These are phyloP conservation scores for Syzygium oleosum DNA, from an alignment of 345 rosid genomes.

Conservation along the genomic window DNA sequence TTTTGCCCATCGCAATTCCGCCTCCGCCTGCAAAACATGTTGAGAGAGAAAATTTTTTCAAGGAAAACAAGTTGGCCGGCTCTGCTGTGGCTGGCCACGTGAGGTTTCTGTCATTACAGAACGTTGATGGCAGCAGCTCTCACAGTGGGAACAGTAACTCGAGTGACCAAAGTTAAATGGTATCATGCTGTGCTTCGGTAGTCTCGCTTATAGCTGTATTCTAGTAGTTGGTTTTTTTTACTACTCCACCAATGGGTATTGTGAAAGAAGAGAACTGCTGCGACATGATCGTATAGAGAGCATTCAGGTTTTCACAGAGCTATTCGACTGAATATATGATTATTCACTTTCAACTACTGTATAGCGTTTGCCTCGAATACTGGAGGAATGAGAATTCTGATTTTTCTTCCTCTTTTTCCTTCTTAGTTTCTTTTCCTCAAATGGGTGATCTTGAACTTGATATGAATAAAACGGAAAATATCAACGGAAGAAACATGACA, in stretches of 20 bases:
- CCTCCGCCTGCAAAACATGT: constrained; percentile 91
- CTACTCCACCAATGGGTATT: neutral
- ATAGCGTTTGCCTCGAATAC: neutral
- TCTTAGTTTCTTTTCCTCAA: neutral
- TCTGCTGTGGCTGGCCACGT: constrained; percentile 47
- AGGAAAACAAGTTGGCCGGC: constrained; percentile 70
- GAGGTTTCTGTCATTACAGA: constrained; percentile 75
- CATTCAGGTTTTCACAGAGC: neutral
- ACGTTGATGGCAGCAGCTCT: constrained; percentile 80
- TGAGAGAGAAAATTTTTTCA: constrained; percentile 88
- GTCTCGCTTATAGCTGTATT: neutral
- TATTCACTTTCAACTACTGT: neutral
- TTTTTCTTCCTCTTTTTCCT: neutral
- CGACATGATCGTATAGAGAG: neutral
- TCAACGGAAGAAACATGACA: neutral
- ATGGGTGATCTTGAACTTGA: neutral
- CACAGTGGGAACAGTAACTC: constrained; percentile 68
- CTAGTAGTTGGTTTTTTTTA: neutral
- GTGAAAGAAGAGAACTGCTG: neutral
- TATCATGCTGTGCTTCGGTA: neutral
- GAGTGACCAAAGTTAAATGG: constrained; percentile 35
- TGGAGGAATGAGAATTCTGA: neutral
- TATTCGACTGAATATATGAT: neutral
- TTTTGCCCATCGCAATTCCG: constrained; percentile 55
- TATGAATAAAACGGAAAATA: neutral